These are phyloP conservation scores for Posidonia oceanica DNA, from an alignment of 116 monocot genomes.

Conservation along the genomic window DNA sequence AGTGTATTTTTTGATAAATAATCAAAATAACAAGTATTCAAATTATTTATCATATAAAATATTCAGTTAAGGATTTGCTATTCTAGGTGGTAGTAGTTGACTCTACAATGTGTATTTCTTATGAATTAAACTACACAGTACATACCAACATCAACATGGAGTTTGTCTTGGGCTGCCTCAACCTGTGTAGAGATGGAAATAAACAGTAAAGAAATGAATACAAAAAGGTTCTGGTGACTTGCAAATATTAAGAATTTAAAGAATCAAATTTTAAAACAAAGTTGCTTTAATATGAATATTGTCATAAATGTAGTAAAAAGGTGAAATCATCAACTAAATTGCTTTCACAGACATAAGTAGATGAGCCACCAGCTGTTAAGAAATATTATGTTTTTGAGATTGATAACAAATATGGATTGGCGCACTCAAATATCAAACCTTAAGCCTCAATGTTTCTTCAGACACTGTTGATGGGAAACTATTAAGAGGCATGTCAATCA, in stretches of 20 bases:
- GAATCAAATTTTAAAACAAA: too few species aligned
- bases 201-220: background rate
- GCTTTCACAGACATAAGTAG: too few species aligned
- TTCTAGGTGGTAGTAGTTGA: background rate
- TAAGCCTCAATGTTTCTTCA: constrained; percentile 63
- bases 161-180: constrained; percentile 64
- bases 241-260: too few species aligned
- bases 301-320: too few species aligned
- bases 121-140: background rate
- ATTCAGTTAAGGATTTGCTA: background rate
- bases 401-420: too few species aligned
- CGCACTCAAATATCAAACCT: constrained; percentile 31
- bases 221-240: too few species aligned
- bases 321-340: too few species aligned
- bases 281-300: too few species aligned
- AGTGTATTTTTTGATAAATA: too few species aligned
- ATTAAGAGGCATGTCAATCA: constrained; percentile 98
- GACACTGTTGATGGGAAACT: constrained; percentile 77
- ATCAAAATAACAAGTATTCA: too few species aligned
- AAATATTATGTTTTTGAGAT: too few species aligned
- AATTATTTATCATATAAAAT: background rate
- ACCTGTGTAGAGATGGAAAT: constrained; percentile 31
- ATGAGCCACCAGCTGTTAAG: too few species aligned
- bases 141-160: constrained; percentile 94
- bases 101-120: background rate